Evolutionary conservation across 73 alveolate species (phyloP), one percentile per base, ranked within the genome.

Genomic region (Paraurostyla sp.): DNA sequence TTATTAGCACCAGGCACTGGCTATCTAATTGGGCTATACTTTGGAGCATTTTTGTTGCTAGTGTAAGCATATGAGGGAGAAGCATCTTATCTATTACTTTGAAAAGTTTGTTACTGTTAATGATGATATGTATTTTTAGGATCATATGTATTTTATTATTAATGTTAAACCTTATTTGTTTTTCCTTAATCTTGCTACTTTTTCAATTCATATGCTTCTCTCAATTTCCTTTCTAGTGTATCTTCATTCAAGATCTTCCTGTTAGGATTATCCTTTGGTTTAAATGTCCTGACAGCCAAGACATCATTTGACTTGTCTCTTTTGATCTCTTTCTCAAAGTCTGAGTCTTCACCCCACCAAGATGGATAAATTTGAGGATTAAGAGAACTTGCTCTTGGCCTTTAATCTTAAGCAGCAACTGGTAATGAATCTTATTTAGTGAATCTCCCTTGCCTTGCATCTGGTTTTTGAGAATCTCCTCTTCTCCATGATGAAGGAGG

Each of bases 331-430:
- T 23, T 25, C 38, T 78, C 78, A 35, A 78, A 78, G 45, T 78
- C 89, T n/a, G 45, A 27, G 58, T 78, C 89, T 35, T 78, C 76
- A 16, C 89, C 89, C 89, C 89, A 78, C 89, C 89, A 78, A 9
- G 65, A 29, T 0, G 89, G 89, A 54, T 78, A 78, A 7, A 78
- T 78, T 27, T 32, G 32, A 29, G 89, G 89, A 38, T 78, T 78
- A 2, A 78, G 32, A 1, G 89, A 78, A 36, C 48, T 18, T 29
- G 89, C 63, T 40, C 89, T 49, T n/a, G 89, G 76, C 25, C 50
- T 78, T 3, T 43, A n/a, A 7, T 43, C 33, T 32, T 46, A 18
- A 48, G 15, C 50, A 20, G 9, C 33, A 73, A 48, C 22, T 9
- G 84, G 63, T 16, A 35, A 22, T 16, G 29, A 29, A 69, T 20